These are phyloP conservation scores for Pseudogymnoascus sp. DNA, from an alignment of 2,329 filamentous ascomycete species.

Conservation along the genomic window DNA sequence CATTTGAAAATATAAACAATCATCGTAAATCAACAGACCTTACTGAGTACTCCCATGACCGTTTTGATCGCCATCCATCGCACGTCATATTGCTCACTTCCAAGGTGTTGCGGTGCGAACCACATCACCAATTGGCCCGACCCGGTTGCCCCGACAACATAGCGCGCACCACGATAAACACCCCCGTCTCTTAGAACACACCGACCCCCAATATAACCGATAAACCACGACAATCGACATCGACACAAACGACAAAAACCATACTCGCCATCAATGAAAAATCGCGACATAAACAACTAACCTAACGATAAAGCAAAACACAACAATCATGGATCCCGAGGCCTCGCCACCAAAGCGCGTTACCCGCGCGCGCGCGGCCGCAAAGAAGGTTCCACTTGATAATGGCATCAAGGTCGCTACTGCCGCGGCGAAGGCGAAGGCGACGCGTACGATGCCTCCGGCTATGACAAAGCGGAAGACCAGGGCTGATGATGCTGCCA, in stretches of 20 bases:
- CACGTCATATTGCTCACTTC: background rate
- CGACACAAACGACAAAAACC: background rate
- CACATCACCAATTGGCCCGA: background rate
- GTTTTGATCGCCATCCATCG: background rate
- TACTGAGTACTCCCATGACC: background rate
- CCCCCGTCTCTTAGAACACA: conserved; percentile 2
- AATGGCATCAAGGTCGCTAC: conserved; percentile 38
- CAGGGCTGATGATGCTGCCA: conserved; percentile 45
- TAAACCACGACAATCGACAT: conserved; percentile 7
- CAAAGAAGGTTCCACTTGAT: conserved; percentile 31
- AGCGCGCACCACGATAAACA: conserved; percentile 1
- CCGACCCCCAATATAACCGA: conserved; percentile 1
- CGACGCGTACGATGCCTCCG: conserved; percentile 25
- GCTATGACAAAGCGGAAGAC: conserved; percentile 45
- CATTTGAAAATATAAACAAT: background rate
- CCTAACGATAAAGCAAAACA: background rate
- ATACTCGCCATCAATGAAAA: conserved; percentile 1
- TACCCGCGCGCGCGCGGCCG: conserved; percentile 44
- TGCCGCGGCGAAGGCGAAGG: conserved; percentile 38
- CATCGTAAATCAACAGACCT: background rate
- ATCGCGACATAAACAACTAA: conserved; percentile 6
- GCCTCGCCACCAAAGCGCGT: conserved; percentile 51
- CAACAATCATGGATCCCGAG: conserved; percentile 41
- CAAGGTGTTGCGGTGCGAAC: background rate
- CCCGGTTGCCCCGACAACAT: background rate